Evolutionary conservation across 768 basidiomycete genomes (phyloP).

Genomic region (Boletus reticuloceps): DNA sequence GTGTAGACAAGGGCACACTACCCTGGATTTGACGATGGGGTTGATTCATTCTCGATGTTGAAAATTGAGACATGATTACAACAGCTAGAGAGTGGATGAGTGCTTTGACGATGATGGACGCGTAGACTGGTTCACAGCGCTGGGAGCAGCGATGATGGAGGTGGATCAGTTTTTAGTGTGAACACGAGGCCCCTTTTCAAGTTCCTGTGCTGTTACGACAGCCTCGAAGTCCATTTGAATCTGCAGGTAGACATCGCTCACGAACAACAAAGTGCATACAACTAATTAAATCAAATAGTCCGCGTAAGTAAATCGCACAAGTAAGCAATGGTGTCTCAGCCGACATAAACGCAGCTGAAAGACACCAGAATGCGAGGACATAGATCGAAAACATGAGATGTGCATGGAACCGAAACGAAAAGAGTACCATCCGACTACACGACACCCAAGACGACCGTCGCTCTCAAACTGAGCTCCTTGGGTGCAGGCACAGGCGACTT

Average conservation of each 20-base stretch:
- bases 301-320: neutral
- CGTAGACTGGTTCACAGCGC: no score
- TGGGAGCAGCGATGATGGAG: no score
- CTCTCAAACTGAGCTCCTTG: slow-evolving; percentile 63
- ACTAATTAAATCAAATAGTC: no score
- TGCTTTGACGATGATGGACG: no score
- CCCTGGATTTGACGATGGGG: neutral
- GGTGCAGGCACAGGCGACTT: slow-evolving; percentile 32
- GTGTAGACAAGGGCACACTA: neutral
- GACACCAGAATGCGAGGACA: neutral
- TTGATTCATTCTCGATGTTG: neutral
- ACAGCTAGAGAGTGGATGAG: no score
- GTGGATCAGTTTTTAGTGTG: no score
- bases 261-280: no score
- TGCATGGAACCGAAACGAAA: neutral
- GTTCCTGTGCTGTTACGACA: neutral
- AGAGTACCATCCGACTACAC: slow-evolving; percentile 39
- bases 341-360: neutral
- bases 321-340: neutral
- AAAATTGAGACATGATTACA: slow-evolving; percentile 2
- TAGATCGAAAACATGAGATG: slow-evolving; percentile 7
- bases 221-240: no score
- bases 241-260: no score
- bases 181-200: neutral
- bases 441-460: slow-evolving; percentile 75